These are phyloP conservation scores for Brassica carinata DNA, from an alignment of 345 rosid species.

Conservation along the genomic window DNA sequence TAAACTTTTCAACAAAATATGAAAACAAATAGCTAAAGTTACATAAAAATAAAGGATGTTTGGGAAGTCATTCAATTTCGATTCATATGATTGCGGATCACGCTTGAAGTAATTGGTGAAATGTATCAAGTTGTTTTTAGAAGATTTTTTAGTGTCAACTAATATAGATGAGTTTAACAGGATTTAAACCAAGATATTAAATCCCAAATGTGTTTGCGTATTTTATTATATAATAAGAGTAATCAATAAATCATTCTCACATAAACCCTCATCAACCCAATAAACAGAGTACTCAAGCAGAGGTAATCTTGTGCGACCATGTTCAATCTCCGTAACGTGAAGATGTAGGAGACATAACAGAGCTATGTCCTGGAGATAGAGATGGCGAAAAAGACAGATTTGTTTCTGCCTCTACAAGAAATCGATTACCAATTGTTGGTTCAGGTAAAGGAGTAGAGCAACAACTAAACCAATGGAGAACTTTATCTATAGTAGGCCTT, in stretches of 20 bases:
- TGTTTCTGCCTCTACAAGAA: constrained; percentile 16
- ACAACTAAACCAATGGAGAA: constrained; percentile 36
- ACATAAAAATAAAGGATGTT: background rate
- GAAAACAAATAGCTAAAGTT: background rate
- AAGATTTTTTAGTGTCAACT: background rate
- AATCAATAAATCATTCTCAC: background rate
- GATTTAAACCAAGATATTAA: background rate
- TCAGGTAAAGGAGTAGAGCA: constrained; percentile 18
- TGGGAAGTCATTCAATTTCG: background rate
- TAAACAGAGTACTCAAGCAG: background rate
- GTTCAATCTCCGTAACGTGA: background rate
- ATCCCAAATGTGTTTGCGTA: background rate
- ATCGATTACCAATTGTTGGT: background rate
- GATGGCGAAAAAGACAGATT: background rate
- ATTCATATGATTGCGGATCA: background rate
- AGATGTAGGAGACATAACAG: constrained; percentile 7
- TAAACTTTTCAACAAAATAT: background rate
- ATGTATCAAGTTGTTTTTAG: background rate
- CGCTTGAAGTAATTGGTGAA: background rate
- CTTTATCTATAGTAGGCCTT: constrained; percentile 26
- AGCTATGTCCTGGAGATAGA: constrained; percentile 12
- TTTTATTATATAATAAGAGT: background rate
- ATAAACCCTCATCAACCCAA: background rate
- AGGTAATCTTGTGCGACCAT: background rate
- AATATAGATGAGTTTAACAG: background rate